Evolutionary conservation across 257 asterid genomes (phyloP).

Genomic region (Solanum chmielewskii): DNA sequence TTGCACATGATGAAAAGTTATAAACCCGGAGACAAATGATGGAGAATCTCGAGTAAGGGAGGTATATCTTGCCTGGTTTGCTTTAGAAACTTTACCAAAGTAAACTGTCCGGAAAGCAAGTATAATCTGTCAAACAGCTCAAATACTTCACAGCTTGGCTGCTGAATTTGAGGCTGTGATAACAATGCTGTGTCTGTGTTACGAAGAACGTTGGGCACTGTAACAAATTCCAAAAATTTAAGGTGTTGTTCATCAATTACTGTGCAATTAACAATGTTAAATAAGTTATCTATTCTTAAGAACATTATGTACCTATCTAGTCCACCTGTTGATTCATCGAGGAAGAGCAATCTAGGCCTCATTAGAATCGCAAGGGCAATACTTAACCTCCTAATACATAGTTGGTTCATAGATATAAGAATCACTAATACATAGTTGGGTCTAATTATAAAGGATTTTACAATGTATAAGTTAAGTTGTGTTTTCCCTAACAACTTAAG

Average conservation of each 20-base stretch:
- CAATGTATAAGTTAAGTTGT: too few relatives aligned
- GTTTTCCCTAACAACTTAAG: too few relatives aligned
- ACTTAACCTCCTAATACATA: conserved; percentile 53
- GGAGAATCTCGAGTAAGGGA: not conserved
- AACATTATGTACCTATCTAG: conserved; percentile 23
- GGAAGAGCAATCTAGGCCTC: conserved; percentile 81
- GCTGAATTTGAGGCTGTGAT: conserved; percentile 89
- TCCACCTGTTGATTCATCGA: conserved; percentile 16
- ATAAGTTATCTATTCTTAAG: not conserved
- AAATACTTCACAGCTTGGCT: conserved; percentile 94
- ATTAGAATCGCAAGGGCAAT: conserved; percentile 71
- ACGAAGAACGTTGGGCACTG: conserved; percentile 96
- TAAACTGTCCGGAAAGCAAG: conserved; percentile 79
- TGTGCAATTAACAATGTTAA: too few relatives aligned
- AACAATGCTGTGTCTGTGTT: conserved; percentile 61
- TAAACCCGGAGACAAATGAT: too few relatives aligned
- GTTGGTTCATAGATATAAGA: too few relatives aligned
- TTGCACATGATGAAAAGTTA: too few relatives aligned
- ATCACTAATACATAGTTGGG: too few relatives aligned
- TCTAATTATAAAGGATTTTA: too few relatives aligned
- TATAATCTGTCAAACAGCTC: conserved; percentile 81
- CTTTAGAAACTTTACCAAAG: conserved; percentile 83
- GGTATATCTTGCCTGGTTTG: conserved; percentile 52
- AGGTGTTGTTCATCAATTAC: not conserved
- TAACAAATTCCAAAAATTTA: not conserved